phyloP scores from a whole-genome alignment of 768 basidiomycete genomes.

The Lactarius vividus region DNA sequence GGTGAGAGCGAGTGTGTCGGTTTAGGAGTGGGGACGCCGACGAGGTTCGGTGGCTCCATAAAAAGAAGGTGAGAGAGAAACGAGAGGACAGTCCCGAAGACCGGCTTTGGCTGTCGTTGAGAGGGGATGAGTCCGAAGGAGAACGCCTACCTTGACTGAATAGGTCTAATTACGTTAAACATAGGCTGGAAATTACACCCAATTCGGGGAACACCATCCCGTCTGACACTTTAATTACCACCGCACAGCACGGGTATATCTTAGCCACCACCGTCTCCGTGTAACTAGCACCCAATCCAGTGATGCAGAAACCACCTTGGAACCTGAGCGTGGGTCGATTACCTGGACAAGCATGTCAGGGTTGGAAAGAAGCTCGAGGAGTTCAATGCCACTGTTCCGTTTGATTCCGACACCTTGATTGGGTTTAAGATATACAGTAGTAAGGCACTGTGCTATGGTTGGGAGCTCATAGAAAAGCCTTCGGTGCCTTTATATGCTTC shows the following conservation, averaged over 20 bases:
- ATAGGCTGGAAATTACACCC: not conserved
- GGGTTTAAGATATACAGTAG: slow-evolving; percentile 53
- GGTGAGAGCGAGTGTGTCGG: slow-evolving; percentile 8
- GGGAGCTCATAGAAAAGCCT: not conserved
- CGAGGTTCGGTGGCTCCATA: slow-evolving; percentile 27
- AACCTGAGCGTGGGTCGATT: too few relatives aligned
- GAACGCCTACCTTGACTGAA: not conserved
- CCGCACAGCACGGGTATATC: too few relatives aligned
- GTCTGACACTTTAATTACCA: too few relatives aligned
- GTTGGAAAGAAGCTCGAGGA: slow-evolving; percentile 59
- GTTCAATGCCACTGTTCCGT: slow-evolving; percentile 70
- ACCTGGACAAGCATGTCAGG: too few relatives aligned
- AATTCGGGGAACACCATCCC: too few relatives aligned
- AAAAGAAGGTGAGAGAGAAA: slow-evolving; percentile 16
- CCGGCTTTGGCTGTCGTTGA: slow-evolving; percentile 25
- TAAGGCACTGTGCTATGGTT: slow-evolving; percentile 40
- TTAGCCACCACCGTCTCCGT: too few relatives aligned
- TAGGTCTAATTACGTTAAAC: not conserved
- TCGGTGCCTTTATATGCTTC: not conserved
- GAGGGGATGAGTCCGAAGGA: not conserved
- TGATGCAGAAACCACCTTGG: too few relatives aligned
- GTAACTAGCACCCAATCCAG: too few relatives aligned
- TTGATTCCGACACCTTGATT: slow-evolving; percentile 69
- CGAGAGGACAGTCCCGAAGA: slow-evolving; percentile 21
- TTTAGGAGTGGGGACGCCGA: slow-evolving; percentile 18